Evolutionary conservation across 129 eudicot species (phyloP), one percentile per base, ranked within the genome.

Genomic region (Gnaphalium uliginosum): DNA sequence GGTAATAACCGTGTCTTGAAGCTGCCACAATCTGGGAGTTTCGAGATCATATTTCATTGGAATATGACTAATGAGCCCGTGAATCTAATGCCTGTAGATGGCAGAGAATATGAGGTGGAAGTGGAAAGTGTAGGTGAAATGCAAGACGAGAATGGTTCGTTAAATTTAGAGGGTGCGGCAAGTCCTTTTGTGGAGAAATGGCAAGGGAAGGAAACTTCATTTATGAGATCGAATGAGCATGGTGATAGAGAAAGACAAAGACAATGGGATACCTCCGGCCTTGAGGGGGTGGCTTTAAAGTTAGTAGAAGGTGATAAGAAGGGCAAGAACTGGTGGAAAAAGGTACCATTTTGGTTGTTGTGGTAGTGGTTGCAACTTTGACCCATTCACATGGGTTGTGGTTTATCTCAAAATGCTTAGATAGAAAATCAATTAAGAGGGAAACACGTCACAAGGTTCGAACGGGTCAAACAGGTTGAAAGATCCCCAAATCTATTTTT

Each of bases 271-370:
- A 88, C 98, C 33, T 85, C 96, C 35, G 91, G 91, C 67, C 97
- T 94, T 69, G 83, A 90, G 75, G 96, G 97, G 74, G 71, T 85
- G 71, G 85, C 89, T 72, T 65, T 94, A 18, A 88, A 90, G 81
- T 79, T 94, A 56, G 97, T 94, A 24, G 87, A 90, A 83, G 93
- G 91, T 75, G 98, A 94, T 39, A 84, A 81, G 22, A 83, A 48
- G 76, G 97, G 87, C 68, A 84, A 88, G 61, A 94, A 90, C 59
- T 94, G 98, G 98, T 85, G 98, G 98, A 85, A 87, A 43, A 94
- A 94, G 98, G 98, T 94, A 80, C 70, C 21, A 13, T 61, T 43
- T 78, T 63, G 77, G 39, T 53, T 65, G 73, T 46, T 41, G 60
- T 60, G 35, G 69, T 6, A 65, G 50, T 30, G 69, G 25, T 65